Evolutionary conservation across 805 yeast species (phyloP).

Genomic region (Teunomyces barrocoloradensis): DNA sequence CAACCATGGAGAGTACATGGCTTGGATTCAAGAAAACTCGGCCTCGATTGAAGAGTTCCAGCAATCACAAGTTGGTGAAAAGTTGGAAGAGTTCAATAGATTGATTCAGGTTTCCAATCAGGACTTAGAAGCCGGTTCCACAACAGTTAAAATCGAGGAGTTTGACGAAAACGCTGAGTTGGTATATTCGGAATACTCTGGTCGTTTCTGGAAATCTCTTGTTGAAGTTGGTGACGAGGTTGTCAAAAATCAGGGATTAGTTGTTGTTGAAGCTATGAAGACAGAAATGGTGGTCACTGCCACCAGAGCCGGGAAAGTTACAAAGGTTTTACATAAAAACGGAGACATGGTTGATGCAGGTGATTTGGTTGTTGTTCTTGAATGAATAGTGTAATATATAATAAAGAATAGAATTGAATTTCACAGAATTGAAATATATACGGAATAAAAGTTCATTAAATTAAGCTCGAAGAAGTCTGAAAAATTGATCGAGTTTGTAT

Average conservation of each 20-base stretch:
- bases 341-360: conserved; percentile 99
- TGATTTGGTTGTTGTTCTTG: conserved; percentile 83
- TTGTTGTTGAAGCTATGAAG: conserved; percentile 97
- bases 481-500: too few species aligned
- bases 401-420: too few species aligned
- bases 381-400: conserved; percentile 19
- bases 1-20: conserved; percentile 73
- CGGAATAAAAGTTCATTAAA: too few species aligned
- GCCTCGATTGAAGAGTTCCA: conserved; percentile 71
- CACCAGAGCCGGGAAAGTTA: conserved; percentile 66
- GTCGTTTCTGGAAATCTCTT: conserved; percentile 93
- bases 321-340: conserved; percentile 70
- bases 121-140: conserved; percentile 59
- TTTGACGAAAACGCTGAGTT: conserved; percentile 77
- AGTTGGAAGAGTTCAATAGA: conserved; percentile 79
- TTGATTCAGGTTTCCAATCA: conserved; percentile 79
- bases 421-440: too few species aligned
- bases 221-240: conserved; percentile 78
- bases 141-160: conserved; percentile 45
- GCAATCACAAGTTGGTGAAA: conserved; percentile 71
- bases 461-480: too few species aligned
- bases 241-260: conserved; percentile 69
- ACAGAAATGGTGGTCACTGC: conserved; percentile 91
- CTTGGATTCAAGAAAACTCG: conserved; percentile 73
- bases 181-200: conserved; percentile 94